Conservation (phyloP, 2,329 filamentous ascomycete species). For the Cladosporium halotolerans region DNA sequence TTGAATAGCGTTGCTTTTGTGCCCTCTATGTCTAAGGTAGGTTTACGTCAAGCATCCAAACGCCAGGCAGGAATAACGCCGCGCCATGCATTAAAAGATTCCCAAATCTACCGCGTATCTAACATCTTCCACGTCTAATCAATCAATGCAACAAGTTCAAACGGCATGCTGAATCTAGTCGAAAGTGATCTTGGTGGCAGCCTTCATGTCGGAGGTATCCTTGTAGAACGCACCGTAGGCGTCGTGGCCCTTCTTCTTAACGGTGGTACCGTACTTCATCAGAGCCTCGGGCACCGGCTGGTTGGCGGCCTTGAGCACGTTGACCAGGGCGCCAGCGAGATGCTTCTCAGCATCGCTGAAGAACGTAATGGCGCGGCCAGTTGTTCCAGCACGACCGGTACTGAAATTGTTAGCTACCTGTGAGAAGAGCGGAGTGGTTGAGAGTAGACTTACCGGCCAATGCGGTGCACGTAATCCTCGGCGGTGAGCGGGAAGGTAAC, state of each 20-base stretch:
- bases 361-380: constrained; percentile 81
- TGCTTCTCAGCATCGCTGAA: constrained; percentile 95
- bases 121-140: too few species aligned
- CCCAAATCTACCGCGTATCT: too few species aligned
- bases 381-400: constrained; percentile 87
- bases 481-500: constrained; percentile 91
- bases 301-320: constrained; percentile 87
- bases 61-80: too few species aligned
- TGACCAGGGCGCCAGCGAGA: constrained; percentile 85
- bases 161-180: constrained; percentile 39
- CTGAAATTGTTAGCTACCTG: constrained; percentile 37
- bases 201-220: constrained; percentile 75
- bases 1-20: too few species aligned
- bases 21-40: too few species aligned
- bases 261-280: constrained; percentile 92
- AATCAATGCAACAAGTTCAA: too few species aligned
- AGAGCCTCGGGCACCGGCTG: constrained; percentile 86
- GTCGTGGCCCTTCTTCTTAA: constrained; percentile 97
- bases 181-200: constrained; percentile 88
- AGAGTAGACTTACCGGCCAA: constrained; percentile 51
- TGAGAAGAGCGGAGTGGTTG: too few species aligned
- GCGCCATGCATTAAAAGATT: too few species aligned
- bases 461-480: constrained; percentile 96
- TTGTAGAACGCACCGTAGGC: constrained; percentile 95
- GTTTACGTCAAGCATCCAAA: too few species aligned